These are phyloP conservation scores for Morella rubra DNA, from an alignment of 306 rosid species.

Conservation along the genomic window DNA sequence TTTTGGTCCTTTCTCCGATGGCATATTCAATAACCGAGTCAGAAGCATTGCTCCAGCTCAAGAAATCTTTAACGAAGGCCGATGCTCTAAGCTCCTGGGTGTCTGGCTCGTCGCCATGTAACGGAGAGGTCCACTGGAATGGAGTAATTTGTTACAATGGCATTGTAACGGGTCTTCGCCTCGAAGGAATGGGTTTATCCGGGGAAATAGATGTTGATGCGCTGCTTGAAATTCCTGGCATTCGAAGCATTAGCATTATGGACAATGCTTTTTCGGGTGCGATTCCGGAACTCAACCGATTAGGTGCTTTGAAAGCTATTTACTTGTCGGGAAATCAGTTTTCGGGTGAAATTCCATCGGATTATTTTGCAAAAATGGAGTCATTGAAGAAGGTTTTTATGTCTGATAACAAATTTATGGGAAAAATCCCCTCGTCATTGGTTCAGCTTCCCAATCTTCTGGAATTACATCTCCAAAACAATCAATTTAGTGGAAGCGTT, in stretches of 20 bases:
- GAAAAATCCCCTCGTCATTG: conserved; percentile 56
- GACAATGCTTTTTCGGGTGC: conserved; percentile 64
- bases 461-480: conserved; percentile 63
- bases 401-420: conserved; percentile 52
- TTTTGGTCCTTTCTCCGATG: conserved; percentile 11
- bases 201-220: conserved; percentile 49
- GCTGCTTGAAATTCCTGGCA: conserved; percentile 41
- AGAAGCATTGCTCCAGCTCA: conserved; percentile 59
- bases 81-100: conserved; percentile 48
- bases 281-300: conserved; percentile 54
- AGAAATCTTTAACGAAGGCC: conserved; percentile 42
- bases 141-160: conserved; percentile 53
- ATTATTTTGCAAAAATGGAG: conserved; percentile 50
- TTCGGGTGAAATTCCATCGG: conserved; percentile 59
- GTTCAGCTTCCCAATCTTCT: conserved; percentile 36
- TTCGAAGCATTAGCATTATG: conserved; percentile 49
- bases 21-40: conserved; percentile 45
- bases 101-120: conserved; percentile 41
- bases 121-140: conserved; percentile 37
- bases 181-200: conserved; percentile 40
- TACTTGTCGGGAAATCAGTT: conserved; percentile 63
- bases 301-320: conserved; percentile 52
- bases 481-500: conserved; percentile 58
- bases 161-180: conserved; percentile 53
- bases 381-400: conserved; percentile 72